Base-by-base conservation (phyloP, 257 asterid genomes). In the Penstemon barbatus region DNA sequence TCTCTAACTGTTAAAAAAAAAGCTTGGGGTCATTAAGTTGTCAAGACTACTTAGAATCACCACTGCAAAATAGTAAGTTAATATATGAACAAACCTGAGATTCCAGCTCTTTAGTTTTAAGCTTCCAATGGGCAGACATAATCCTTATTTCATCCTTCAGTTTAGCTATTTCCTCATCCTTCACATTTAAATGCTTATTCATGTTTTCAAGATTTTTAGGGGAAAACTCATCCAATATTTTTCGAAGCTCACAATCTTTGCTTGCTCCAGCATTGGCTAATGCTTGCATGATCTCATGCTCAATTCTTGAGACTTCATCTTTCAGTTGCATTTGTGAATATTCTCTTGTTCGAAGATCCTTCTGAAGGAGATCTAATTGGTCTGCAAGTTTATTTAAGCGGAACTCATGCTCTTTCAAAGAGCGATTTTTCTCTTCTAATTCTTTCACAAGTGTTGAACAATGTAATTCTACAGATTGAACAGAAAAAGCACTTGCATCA, bases 101-200 rank as follows among this genome's bases (percentile, higher is more conserved):
- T 78, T 90, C 98, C 58, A 93, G 74, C 70, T 90, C 96, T 68
- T 82, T 79, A 19, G 92, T 86, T 79, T 88, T 90, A 45, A 85
- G 86, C 85, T 84, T 93, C 95, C 96, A 93, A 65, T 90, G 97
- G 66, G 96, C 85, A 67, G 99, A 94, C 91, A 88, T 84, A 56
- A 86, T 45, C 82, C 85, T 82, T 66, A 91, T 75, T 76, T 90
- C 99, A 46, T 91, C 91, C 72, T 89, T 84, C 72, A 94, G 78
- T 72, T 83, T 80, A 62, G 86, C 80, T 52, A 93, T 89, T 61
- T 90, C 99, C 7, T 81, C 91, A 78, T 93, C 99, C 71, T 93
- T 93, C 8, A 80, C 57, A 1, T 51, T n/a, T 74, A 93, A 79
- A 49, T 86, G 92, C 74, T 75, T 87, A 61, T 85, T 84, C 38